Evolutionary conservation across 108 stramenopile genomes (phyloP), one percentile per base, ranked within the genome.

Genomic region (Parietichytrium sp.): DNA sequence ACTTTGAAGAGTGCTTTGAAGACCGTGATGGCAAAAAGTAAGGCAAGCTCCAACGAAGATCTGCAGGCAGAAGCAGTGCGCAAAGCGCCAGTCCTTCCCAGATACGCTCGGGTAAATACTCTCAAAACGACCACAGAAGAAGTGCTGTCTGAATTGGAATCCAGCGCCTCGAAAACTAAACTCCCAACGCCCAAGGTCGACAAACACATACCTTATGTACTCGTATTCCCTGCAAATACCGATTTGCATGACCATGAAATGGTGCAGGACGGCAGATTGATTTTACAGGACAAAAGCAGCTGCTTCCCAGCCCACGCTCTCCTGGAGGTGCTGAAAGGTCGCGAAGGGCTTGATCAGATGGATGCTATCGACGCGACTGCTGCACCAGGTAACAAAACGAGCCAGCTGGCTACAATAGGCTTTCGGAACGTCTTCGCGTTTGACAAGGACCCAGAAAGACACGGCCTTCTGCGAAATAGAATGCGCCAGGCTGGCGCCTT

Each of bases 311-410:
- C 96, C 29, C 83, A 97, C 18, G 95, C 91, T 27, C 84, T 99
- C 83, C 87, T 92, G 30, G 12, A 45, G 25, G 23, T 61, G 33
- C 6, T 49, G 33, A 31, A 82, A 4, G 87, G 84, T 27, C 13
- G 1, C 13, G 3, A 47, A 36, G 51, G 20, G 30, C 36, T 87
- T 84, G 25, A 91, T 93, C 79, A 89, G 3, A 38, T 80, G 4
- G 33, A 30, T 29, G 80, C 50, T 3, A 8, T 99, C 45, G 98
- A 99, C 86, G 98, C 98, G n/a, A 97, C 96, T 84, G 94, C 97
- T 15, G 97, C 98, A 30, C 98, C 98, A 3, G 98, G 98, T 1
- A 99, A 98, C 84, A 99, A 99, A 83, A 98, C 98, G 18, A 91
- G 92, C 79, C 98, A 99, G 87, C 90, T 96, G 55, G 96, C 97